Evolutionary conservation across 1,284 basidiomycete species (phyloP).

Genomic region (Amylostereum areolatum): DNA sequence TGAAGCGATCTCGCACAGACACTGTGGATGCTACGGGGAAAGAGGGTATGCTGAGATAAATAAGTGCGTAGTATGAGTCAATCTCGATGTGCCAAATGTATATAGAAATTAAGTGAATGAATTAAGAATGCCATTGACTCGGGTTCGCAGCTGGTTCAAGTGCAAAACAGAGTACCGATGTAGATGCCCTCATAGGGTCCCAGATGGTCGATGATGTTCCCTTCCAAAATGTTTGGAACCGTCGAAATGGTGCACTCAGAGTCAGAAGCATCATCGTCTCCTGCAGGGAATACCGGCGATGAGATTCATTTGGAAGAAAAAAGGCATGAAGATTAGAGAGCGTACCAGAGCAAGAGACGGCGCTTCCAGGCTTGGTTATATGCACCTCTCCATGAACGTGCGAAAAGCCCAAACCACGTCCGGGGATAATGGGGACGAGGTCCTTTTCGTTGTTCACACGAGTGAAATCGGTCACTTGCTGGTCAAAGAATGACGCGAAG

Average conservation of each 20-base stretch:
- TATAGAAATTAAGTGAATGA: neutral
- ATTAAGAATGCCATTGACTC: neutral
- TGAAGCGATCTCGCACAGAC: no score
- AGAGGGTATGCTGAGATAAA: no score
- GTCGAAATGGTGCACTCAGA: constrained; percentile 14
- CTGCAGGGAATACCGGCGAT: constrained; percentile 1
- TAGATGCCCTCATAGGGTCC: constrained; percentile 19
- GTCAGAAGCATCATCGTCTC: constrained; percentile 17
- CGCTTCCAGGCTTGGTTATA: constrained; percentile 23
- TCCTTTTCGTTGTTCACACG: constrained; percentile 43
- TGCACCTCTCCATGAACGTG: constrained; percentile 37
- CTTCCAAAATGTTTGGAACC: constrained; percentile 16
- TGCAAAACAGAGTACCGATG: constrained; percentile 18
- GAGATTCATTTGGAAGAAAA: neutral
- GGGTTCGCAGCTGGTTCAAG: neutral
- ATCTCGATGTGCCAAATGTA: neutral
- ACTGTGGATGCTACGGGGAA: no score
- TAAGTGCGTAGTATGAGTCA: neutral
- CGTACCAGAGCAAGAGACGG: constrained; percentile 25
- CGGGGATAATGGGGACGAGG: constrained; percentile 43
- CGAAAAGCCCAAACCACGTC: constrained; percentile 33
- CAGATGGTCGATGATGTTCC: constrained; percentile 16
- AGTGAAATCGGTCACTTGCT: constrained; percentile 35
- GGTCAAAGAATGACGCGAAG: constrained; percentile 34
- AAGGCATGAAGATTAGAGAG: neutral